Evolutionary conservation across 2,329 filamentous ascomycete species (phyloP).

Genomic region (Talaromyces piceae): DNA sequence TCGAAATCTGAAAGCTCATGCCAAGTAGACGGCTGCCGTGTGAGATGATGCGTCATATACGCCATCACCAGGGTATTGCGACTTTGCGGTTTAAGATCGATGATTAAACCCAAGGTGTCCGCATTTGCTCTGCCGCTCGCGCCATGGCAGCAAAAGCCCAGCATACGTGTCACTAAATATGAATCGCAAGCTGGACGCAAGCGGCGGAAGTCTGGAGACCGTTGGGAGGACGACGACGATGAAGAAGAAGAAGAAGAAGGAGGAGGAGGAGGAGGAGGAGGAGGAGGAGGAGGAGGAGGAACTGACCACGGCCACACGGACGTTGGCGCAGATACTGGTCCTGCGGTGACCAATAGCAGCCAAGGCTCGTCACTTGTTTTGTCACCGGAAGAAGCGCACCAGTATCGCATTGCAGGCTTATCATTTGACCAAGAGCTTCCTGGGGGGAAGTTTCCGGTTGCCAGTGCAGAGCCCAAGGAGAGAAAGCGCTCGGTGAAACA

Average conservation of each 20-base stretch:
- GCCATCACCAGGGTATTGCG: not conserved
- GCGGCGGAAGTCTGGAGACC: slow-evolving; percentile 3
- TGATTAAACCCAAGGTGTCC: slow-evolving; percentile 8
- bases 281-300: too few relatives aligned
- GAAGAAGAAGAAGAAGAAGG: too few relatives aligned
- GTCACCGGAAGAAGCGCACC: slow-evolving; percentile 15
- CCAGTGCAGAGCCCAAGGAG: slow-evolving; percentile 5
- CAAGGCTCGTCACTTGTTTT: slow-evolving; percentile 13
- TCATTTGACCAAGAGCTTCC: slow-evolving; percentile 27
- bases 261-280: too few relatives aligned
- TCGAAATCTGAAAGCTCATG: not conserved
- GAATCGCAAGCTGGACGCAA: slow-evolving; percentile 6
- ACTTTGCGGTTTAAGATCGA: slow-evolving; percentile 2
- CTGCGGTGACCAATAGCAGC: slow-evolving; percentile 5
- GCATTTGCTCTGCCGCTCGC: slow-evolving; percentile 10
- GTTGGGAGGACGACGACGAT: slow-evolving; percentile 2
- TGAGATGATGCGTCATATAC: not conserved
- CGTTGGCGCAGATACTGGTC: slow-evolving; percentile 4
- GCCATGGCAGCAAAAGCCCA: slow-evolving; percentile 10
- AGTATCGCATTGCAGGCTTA: slow-evolving; percentile 13
- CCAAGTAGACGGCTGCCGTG: not conserved
- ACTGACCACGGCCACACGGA: slow-evolving; percentile 5
- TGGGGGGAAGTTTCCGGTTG: slow-evolving; percentile 36
- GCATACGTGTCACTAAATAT: slow-evolving; percentile 7
- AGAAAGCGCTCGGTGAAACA: slow-evolving; percentile 12